A percentile compares a stretch with the other conserved stretches of the same genome.
Evolutionary conservation across 1,284 basidiomycete genomes (phyloP).

Genomic region (Crucibulum cyathiforme): DNA sequence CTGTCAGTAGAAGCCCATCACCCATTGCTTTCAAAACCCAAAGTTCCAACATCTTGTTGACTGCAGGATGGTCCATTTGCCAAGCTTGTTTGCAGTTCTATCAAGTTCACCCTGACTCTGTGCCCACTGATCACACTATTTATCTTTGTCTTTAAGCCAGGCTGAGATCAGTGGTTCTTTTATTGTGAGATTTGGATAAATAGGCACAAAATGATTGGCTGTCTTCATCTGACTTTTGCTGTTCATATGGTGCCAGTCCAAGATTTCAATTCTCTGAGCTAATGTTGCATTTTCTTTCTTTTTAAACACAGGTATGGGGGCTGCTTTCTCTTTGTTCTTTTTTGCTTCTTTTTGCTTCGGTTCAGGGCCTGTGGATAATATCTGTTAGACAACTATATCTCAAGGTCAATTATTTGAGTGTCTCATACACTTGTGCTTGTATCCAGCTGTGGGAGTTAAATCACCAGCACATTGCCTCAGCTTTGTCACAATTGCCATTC

Average conservation of each 20-base stretch:
- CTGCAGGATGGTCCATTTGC: slow-evolving; percentile 28
- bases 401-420: not conserved
- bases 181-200: slow-evolving; percentile 23
- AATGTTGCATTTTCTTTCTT: slow-evolving; percentile 13
- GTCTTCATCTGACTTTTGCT: slow-evolving; percentile 24
- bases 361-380: not conserved
- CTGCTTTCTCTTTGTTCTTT: not conserved
- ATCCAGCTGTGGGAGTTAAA: not conserved
- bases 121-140: not conserved
- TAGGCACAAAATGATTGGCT: slow-evolving; percentile 19
- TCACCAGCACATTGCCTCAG: not conserved
- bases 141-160: slow-evolving; percentile 21
- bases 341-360: not conserved
- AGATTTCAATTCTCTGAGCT: slow-evolving; percentile 21
- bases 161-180: slow-evolving; percentile 14
- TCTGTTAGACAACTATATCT: not conserved
- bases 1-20: no score
- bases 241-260: slow-evolving; percentile 26
- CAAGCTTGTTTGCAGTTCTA: slow-evolving; percentile 5
- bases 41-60: slow-evolving; percentile 29
- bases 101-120: not conserved
- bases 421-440: not conserved
- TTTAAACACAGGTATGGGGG: not conserved
- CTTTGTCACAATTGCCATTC: not conserved
- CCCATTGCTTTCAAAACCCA: slow-evolving; percentile 33